These are phyloP conservation scores for Parastagonospora nodorum DNA, from an alignment of 2,329 filamentous ascomycete species.

Conservation along the genomic window DNA sequence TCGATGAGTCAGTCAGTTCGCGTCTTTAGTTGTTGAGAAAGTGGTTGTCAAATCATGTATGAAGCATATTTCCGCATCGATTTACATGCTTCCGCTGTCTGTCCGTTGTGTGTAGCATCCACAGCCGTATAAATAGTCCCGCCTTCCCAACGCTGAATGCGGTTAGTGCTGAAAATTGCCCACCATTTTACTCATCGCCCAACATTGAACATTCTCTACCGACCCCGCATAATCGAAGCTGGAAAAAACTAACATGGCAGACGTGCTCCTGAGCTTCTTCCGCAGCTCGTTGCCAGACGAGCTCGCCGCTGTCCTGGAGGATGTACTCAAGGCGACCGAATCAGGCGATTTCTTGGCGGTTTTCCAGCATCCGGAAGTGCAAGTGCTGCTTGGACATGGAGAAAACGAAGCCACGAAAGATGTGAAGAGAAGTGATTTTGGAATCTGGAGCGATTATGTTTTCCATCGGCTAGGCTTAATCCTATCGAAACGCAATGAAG, in stretches of 20 bases:
- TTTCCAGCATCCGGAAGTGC: slow-evolving; percentile 47
- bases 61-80: too few relatives aligned
- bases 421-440: slow-evolving; percentile 39
- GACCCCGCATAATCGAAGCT: slow-evolving; percentile 22
- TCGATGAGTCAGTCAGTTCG: too few relatives aligned
- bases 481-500: slow-evolving; percentile 37
- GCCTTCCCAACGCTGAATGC: slow-evolving; percentile 18
- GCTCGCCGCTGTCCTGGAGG: slow-evolving; percentile 44
- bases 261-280: slow-evolving; percentile 50
- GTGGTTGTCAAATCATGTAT: too few relatives aligned
- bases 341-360: slow-evolving; percentile 50
- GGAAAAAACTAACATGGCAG: slow-evolving; percentile 44
- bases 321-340: slow-evolving; percentile 47
- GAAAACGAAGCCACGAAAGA: slow-evolving; percentile 40
- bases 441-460: slow-evolving; percentile 53
- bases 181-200: slow-evolving; percentile 35
- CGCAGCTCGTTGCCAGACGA: slow-evolving; percentile 50
- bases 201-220: slow-evolving; percentile 23
- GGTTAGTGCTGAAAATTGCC: slow-evolving; percentile 38
- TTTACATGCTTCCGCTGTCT: too few relatives aligned
- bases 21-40: too few relatives aligned
- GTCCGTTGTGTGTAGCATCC: neutral
- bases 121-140: neutral
- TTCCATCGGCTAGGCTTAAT: slow-evolving; percentile 50
- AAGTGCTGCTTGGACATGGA: slow-evolving; percentile 48